Evolutionary conservation across 257 asterid species (phyloP), one percentile per base, ranked within the genome.

Genomic region (Schizonepeta tenuifolia): DNA sequence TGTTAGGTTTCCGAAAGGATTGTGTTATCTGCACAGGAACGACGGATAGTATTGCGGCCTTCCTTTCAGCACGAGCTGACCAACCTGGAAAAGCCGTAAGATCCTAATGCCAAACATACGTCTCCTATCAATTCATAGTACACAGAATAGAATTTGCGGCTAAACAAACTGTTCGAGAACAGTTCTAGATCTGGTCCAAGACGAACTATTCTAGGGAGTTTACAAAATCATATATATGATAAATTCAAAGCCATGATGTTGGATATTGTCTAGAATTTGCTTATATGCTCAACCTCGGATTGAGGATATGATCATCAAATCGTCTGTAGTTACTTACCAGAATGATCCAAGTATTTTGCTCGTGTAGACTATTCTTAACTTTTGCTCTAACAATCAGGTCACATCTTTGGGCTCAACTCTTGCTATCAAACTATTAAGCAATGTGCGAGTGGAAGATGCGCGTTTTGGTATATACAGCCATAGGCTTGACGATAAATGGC

Each of bases 401-500:
- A 93, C 98, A 46, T 93, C 97, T 50, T 74, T 93, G 85, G 98
- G 98, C 62, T 93, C 98, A 69, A 93, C 98, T 46, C 86, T 93
- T 53, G 97, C 98, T 46, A 93, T 93, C 75, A 93, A 93, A 80
- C 90, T 93, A 79, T 83, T 88, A 11, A 93, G 98, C 96, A 89
- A 88, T 47, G 82, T 18, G 44, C 88, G 94, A 79, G 88, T 89
- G 50, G 98, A 93, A 49, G 97, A 93, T 85, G 91, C 98, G 17
- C 89, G 96, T 57, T 93, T 81, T 82, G 98, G 98, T 7, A 96
- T 93, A 46, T 93, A 93, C 63, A 93, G 98, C 69, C 98, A 93
- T 46, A 89, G 97, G 24, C 98, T 93, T 43, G 90, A 91, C 8
- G 93, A 93, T 70, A 88, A 86, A 80, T 93, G 98, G 98, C 98